These are phyloP conservation scores for Backusella circina DNA, from an alignment of 192 early-diverging fungal genomes.

Conservation along the genomic window DNA sequence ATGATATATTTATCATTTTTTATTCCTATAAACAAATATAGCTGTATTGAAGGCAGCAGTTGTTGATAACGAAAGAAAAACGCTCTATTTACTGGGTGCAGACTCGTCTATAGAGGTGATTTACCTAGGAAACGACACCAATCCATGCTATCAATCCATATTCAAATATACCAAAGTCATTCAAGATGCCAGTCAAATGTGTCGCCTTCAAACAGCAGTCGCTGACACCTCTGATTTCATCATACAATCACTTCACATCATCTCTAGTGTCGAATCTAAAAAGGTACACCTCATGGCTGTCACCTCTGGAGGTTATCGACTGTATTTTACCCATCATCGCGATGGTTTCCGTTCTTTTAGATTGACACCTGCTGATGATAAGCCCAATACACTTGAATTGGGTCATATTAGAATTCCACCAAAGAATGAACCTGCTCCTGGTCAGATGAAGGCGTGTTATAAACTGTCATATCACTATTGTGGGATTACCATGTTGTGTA, in stretches of 20 bases:
- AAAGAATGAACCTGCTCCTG: slow-evolving; percentile 14
- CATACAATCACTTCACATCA: slow-evolving; percentile 76
- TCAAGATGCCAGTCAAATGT: slow-evolving; percentile 41
- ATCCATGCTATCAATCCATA: slow-evolving; percentile 51
- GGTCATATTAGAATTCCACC: slow-evolving; percentile 73
- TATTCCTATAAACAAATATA: background rate
- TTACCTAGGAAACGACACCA: slow-evolving; percentile 56
- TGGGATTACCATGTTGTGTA: slow-evolving; percentile 66
- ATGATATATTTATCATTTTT: background rate
- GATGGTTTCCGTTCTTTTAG: slow-evolving; percentile 3
- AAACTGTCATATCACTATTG: slow-evolving; percentile 45
- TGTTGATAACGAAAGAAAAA: slow-evolving; percentile 64
- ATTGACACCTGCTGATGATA: slow-evolving; percentile 1
- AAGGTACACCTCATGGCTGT: slow-evolving; percentile 70
- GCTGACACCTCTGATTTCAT: slow-evolving; percentile 48
- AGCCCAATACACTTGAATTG: slow-evolving; percentile 58
- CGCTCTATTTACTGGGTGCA: slow-evolving; percentile 71
- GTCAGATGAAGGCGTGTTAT: background rate
- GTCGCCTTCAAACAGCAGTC: slow-evolving; percentile 34
- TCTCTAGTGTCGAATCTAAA: slow-evolving; percentile 66
- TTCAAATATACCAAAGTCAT: slow-evolving; percentile 47
- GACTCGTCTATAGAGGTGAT: slow-evolving; percentile 71
- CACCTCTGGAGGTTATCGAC: slow-evolving; percentile 68
- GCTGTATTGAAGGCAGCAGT: slow-evolving; percentile 33
- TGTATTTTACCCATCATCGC: slow-evolving; percentile 65